Evolutionary conservation across 306 rosid species (phyloP).

Genomic region (Alnus glutinosa): DNA sequence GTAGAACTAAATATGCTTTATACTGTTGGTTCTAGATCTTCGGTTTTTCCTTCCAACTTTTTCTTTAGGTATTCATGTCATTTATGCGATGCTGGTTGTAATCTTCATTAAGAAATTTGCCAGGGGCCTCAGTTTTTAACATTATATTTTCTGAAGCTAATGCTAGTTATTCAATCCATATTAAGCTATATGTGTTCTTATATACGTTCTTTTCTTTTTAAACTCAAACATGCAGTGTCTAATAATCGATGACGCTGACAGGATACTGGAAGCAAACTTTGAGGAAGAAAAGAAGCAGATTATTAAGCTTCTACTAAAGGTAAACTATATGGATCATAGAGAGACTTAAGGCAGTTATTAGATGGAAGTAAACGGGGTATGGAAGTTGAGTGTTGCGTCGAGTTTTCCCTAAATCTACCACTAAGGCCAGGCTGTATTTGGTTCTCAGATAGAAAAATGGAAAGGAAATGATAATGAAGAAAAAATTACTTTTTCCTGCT

Average conservation of each 20-base stretch:
- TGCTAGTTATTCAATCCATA: too few relatives aligned
- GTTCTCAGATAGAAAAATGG: not conserved
- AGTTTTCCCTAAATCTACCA: not conserved
- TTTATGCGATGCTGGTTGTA: not conserved
- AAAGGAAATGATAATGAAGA: not conserved
- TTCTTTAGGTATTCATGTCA: not conserved
- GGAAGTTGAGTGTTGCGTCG: not conserved
- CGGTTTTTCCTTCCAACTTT: not conserved
- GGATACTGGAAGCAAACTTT: constrained; percentile 91
- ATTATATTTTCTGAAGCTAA: not conserved
- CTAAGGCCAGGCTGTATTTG: not conserved
- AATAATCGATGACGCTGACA: constrained; percentile 91
- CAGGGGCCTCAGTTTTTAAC: not conserved
- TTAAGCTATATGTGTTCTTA: too few relatives aligned
- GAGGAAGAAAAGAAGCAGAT: constrained; percentile 98
- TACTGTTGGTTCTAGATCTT: not conserved
- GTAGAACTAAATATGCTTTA: not conserved
- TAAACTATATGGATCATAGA: constrained; percentile 22
- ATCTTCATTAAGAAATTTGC: not conserved
- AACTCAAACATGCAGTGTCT: constrained; percentile 67
- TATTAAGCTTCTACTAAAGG: constrained; percentile 77
- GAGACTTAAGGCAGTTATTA: not conserved
- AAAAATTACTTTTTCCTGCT: not conserved
- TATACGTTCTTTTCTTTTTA: constrained; percentile 17
- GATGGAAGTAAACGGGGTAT: not conserved